phyloP scores from a whole-genome alignment of 2,329 filamentous ascomycete species.

The Pestalotiopsis sp. region DNA sequence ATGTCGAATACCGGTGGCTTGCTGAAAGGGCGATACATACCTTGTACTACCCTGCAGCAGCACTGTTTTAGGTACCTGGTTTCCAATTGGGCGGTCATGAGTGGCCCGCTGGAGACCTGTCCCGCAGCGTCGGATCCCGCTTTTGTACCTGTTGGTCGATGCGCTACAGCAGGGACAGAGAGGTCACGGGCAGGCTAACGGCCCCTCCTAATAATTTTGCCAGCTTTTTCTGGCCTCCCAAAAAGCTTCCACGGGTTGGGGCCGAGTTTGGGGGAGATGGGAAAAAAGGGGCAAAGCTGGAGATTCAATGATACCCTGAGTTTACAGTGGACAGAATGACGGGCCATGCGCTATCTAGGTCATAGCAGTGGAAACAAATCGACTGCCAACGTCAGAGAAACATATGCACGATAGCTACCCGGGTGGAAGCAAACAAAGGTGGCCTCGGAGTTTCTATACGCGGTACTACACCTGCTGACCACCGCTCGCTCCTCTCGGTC shows the following conservation, averaged over 20 bases:
- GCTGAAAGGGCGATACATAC: too few species aligned
- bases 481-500: background rate
- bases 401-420: background rate
- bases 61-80: constrained; percentile 22
- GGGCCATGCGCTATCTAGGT: background rate
- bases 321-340: background rate
- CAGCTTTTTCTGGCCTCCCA: background rate
- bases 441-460: background rate
- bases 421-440: background rate
- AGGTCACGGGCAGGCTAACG: background rate
- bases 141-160: background rate
- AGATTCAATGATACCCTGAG: background rate
- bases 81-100: constrained; percentile 21
- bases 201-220: background rate
- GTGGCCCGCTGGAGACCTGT: background rate
- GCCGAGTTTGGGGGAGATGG: background rate
- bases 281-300: background rate
- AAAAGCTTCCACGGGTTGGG: background rate
- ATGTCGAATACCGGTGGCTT: too few species aligned
- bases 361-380: too few species aligned
- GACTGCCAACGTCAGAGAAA: too few species aligned
- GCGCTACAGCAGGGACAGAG: background rate
- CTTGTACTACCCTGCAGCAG: too few species aligned
- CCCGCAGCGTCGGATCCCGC: background rate
- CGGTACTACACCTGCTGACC: background rate